Percentiles rank a stretch among this genome's conserved stretches.
Conservation (phyloP, 192 early-diverging fungal genomes). For the Pecoramyces ruminantium region DNA sequence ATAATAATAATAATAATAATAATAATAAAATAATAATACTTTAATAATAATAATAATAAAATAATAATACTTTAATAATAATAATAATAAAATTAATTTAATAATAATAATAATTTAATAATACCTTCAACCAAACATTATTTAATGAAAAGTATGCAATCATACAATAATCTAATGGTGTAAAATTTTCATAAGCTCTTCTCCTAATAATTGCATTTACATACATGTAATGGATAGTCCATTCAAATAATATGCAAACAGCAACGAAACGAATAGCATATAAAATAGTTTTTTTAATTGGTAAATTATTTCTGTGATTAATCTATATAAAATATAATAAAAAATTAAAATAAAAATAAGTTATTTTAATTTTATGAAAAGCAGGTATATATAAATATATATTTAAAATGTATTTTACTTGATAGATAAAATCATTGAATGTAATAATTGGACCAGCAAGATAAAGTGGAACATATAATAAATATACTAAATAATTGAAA, state of each 20-base stretch:
- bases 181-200: conserved; percentile 65
- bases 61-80: too few relatives aligned
- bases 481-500: conserved; percentile 57
- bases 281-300: neutral
- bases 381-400: too few relatives aligned
- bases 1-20: too few relatives aligned
- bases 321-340: conserved; percentile 2
- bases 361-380: too few relatives aligned
- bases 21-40: too few relatives aligned
- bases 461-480: conserved; percentile 82
- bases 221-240: conserved; percentile 69
- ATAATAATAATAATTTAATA: neutral
- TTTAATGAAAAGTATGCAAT: conserved; percentile 79
- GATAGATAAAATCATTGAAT: conserved; percentile 79
- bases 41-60: too few relatives aligned
- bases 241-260: conserved; percentile 63
- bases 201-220: conserved; percentile 81
- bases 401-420: conserved; percentile 34
- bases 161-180: conserved; percentile 63
- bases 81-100: too few relatives aligned
- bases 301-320: neutral
- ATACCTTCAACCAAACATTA: conserved; percentile 81
- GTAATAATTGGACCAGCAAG: conserved; percentile 89
- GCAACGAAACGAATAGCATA: conserved; percentile 58
- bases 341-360: too few relatives aligned